Base-by-base conservation (phyloP, 2,329 filamentous ascomycete genomes). In the Penicillium sp. region DNA sequence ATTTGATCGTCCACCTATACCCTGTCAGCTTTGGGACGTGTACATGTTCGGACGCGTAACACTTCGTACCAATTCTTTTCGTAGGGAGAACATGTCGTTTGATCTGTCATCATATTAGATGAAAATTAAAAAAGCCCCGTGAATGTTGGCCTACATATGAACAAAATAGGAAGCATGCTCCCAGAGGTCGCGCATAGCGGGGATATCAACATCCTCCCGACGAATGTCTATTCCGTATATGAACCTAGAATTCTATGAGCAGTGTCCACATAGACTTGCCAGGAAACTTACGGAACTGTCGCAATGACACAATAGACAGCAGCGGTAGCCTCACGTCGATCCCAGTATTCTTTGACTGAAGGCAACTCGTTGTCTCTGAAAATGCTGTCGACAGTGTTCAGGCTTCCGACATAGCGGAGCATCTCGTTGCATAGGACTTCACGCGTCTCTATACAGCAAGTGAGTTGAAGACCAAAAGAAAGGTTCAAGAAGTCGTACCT, bases 371-470 rank as follows among this genome's bases (percentile, higher is more conserved):
- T 34, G 25, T 39, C 37, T 39, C 25, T 49, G 38, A 57, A 57
- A 25, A 57, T 50, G 38, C 34, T 57, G 45, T 57, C 47, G 34
- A 57, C 47, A 25, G 51, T 57, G 37, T 50, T 48, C 45, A 57
- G 47, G 25, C 54, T 57, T 11, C 37, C 37, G 12, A 57, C 37
- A 28, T 57, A 57, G 42, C 54, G 22, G 8, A 51, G 37, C 54
- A 57, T 57, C 28, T 57, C 54, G 11, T 49, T 39, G 17, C 47
- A 51, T 4, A 57, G 47, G 2, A 57, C 35, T 37, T 51, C 20
- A 15, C 54, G 20, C 2, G 48, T 51, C 25, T 31, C 45, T 49
- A 12, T n/a, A 5, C 3, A 49, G 11, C 25, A 11, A 22, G 45
- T 49, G 4, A 49, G 28, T 17, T 6, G n/a, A 2, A 31, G 28